A percentile compares a stretch with the other conserved stretches of the same genome.
Conservation (phyloP, 305 asterid species). For the Rubia occidens region DNA sequence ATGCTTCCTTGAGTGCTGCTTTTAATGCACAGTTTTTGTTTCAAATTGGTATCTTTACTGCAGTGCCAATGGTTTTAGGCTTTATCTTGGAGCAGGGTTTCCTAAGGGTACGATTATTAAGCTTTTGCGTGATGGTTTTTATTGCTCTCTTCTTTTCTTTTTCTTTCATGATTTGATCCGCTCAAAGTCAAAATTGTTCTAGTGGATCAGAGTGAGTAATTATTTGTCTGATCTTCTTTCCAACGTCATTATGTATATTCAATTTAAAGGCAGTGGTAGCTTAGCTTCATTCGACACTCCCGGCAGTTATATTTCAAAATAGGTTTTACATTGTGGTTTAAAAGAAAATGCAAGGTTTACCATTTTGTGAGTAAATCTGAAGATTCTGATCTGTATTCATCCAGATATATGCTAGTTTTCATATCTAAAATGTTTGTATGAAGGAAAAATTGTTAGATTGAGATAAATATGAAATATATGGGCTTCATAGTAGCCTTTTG, state of each 20-base stretch:
- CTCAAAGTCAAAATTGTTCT: background rate
- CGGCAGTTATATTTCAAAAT: background rate
- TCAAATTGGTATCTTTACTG: conserved; percentile 90
- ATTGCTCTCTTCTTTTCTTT: background rate
- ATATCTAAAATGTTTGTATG: background rate
- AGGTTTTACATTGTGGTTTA: background rate
- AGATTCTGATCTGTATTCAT: background rate
- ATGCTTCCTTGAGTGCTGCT: conserved; percentile 70
- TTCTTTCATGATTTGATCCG: background rate
- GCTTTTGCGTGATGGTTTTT: background rate
- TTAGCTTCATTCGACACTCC: background rate
- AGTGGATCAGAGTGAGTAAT: background rate
- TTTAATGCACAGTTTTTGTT: conserved; percentile 88
- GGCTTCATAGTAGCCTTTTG: background rate
- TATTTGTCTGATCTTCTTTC: background rate
- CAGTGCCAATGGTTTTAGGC: conserved; percentile 91
- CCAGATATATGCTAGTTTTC: too few relatives aligned
- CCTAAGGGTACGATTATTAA: conserved; percentile 51
- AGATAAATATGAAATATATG: too few relatives aligned
- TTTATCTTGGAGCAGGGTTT: conserved; percentile 93
- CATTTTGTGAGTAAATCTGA: background rate
- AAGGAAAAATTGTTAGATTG: background rate
- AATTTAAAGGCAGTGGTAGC: background rate
- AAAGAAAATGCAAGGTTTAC: background rate
- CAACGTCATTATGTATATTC: background rate